phyloP scores from a whole-genome alignment of 1,284 basidiomycete species.

The Clitocybe nebularis region DNA sequence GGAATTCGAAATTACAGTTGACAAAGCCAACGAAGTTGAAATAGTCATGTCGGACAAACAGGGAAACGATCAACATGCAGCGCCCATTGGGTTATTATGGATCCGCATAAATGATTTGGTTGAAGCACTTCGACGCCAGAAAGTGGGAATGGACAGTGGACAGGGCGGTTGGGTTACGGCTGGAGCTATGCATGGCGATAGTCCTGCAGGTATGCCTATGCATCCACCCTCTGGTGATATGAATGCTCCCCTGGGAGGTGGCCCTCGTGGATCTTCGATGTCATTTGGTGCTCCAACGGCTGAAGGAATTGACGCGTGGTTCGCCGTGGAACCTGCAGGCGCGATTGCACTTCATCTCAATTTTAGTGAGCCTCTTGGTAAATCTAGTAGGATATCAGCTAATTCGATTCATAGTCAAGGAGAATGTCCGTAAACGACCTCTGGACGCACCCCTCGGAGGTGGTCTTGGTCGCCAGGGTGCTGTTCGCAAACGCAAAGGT shows the following conservation, averaged over 20 bases:
- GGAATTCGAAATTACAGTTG: constrained; percentile 93
- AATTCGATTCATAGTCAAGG: constrained; percentile 69
- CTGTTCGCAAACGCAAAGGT: constrained; percentile 95
- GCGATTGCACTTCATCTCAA: constrained; percentile 84
- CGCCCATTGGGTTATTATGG: constrained; percentile 96
- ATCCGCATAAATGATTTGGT: constrained; percentile 93
- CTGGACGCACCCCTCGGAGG: constrained; percentile 72
- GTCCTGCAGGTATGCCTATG: constrained; percentile 30
- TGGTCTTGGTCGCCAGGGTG: constrained; percentile 95
- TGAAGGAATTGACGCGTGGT: constrained; percentile 96
- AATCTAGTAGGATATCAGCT: not conserved
- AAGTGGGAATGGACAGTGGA: constrained; percentile 80
- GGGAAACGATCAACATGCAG: constrained; percentile 71
- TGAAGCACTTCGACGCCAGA: constrained; percentile 91
- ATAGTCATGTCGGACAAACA: constrained; percentile 95
- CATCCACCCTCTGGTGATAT: constrained; percentile 45
- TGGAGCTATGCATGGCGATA: constrained; percentile 71
- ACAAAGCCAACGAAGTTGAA: constrained; percentile 98
- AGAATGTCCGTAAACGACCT: constrained; percentile 93
- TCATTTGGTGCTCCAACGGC: constrained; percentile 29
- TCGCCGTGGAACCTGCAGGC: constrained; percentile 96
- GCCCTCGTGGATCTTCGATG: constrained; percentile 27
- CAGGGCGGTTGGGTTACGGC: constrained; percentile 94
- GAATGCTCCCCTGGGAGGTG: constrained; percentile 54
- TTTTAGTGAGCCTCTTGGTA: constrained; percentile 65